Conservation (phyloP, 1,284 basidiomycete genomes). For the Leccinum subrobustum region DNA sequence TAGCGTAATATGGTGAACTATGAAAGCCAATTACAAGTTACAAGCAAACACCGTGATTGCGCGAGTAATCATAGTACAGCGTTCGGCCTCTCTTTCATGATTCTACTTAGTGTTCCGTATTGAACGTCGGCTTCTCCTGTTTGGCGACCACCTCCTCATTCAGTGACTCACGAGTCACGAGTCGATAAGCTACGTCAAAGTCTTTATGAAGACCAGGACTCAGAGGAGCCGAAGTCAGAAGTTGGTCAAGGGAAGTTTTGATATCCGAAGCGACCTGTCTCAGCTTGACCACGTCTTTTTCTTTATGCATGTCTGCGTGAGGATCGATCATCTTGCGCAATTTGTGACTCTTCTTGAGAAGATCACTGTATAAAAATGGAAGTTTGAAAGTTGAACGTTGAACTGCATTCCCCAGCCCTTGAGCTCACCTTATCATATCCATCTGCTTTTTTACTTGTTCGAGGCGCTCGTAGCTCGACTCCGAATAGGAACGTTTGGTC, state of each 20-base stretch:
- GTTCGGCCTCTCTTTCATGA: neutral
- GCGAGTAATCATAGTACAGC: neutral
- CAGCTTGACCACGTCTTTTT: slow-evolving; percentile 18
- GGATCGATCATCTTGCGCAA: slow-evolving; percentile 32
- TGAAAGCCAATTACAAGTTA: no score
- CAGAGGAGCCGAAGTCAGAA: slow-evolving; percentile 10
- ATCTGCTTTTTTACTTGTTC: slow-evolving; percentile 35
- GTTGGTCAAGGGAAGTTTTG: slow-evolving; percentile 23
- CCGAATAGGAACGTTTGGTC: slow-evolving; percentile 34
- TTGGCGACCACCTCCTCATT: slow-evolving; percentile 5
- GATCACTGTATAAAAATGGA: slow-evolving; percentile 11
- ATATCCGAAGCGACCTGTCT: slow-evolving; percentile 25
- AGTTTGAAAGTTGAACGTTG: neutral
- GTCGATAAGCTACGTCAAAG: slow-evolving; percentile 17
- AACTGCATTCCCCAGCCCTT: neutral
- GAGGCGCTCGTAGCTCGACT: slow-evolving; percentile 31
- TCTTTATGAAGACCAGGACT: slow-evolving; percentile 27
- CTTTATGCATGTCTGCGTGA: slow-evolving; percentile 25
- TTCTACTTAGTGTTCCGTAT: slow-evolving; percentile 36
- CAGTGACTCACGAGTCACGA: slow-evolving; percentile 32
- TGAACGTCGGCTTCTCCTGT: slow-evolving; percentile 23
- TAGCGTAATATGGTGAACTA: neutral
- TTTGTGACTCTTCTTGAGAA: slow-evolving; percentile 20
- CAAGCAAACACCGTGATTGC: no score
- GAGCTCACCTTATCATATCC: slow-evolving; percentile 31